phyloP scores from a whole-genome alignment of 345 rosid species.

The Capsella bursapastoris region DNA sequence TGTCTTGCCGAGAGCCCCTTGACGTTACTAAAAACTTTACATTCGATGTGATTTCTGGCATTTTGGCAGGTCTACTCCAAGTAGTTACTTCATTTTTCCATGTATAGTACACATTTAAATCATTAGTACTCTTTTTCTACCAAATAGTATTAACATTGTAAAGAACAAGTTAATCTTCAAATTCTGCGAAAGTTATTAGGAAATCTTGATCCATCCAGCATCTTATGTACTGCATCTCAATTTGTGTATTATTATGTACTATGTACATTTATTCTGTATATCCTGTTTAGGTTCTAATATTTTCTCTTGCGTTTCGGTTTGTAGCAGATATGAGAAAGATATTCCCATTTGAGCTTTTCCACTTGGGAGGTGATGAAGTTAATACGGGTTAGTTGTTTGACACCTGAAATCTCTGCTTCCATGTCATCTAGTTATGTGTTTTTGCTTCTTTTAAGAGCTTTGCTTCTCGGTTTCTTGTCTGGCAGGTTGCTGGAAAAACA shows the following conservation, averaged over 20 bases:
- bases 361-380: conserved; percentile 99
- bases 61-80: conserved; percentile 66
- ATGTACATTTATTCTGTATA: neutral
- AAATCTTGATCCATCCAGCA: conserved; percentile 23
- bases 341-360: conserved; percentile 93
- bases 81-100: conserved; percentile 8
- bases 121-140: conserved; percentile 10
- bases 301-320: conserved; percentile 25
- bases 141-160: conserved; percentile 5
- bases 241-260: neutral
- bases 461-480: conserved; percentile 23
- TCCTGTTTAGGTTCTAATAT: conserved; percentile 23
- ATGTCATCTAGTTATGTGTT: neutral
- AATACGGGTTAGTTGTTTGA: conserved; percentile 63
- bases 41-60: conserved; percentile 83
- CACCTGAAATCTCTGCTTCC: conserved; percentile 13
- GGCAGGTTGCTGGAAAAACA: conserved; percentile 85
- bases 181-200: neutral
- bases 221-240: neutral
- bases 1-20: conserved; percentile 93
- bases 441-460: neutral
- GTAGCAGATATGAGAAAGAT: conserved; percentile 79
- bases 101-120: neutral
- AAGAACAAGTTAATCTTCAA: conserved; percentile 16
- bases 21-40: conserved; percentile 82